phyloP scores from a whole-genome alignment of 2,329 filamentous ascomycete species.

The Diaporthe ilicicola region DNA sequence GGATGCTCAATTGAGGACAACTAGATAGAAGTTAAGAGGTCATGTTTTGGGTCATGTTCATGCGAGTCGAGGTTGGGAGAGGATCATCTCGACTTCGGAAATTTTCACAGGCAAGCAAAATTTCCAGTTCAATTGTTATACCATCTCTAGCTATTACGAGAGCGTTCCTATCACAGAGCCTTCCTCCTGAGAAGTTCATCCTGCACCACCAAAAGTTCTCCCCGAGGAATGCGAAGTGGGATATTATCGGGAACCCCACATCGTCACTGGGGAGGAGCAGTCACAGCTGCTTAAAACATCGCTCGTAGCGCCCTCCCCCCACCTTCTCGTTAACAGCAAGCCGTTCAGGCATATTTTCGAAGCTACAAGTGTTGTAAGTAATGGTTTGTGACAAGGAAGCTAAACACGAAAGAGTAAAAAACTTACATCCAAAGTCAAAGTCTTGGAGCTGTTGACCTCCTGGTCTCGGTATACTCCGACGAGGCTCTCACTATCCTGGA shows the following conservation, averaged over 20 bases:
- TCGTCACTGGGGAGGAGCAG: background rate
- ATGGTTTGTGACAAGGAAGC: slow-evolving; percentile 18
- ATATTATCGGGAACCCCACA: background rate
- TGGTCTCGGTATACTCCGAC: slow-evolving; percentile 97
- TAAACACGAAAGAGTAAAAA: background rate
- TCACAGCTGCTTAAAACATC: background rate
- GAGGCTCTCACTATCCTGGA: slow-evolving; percentile 94
- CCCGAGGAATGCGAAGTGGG: background rate
- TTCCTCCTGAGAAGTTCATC: background rate
- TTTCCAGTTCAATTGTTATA: background rate
- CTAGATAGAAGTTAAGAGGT: no score
- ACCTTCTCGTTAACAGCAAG: background rate
- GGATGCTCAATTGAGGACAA: no score
- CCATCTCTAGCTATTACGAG: background rate
- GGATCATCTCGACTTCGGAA: background rate
- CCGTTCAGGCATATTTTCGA: slow-evolving; percentile 27
- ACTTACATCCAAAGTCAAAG: slow-evolving; percentile 94
- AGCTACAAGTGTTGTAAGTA: slow-evolving; percentile 20
- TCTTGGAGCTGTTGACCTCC: slow-evolving; percentile 88
- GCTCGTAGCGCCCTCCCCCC: no score
- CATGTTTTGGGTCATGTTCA: background rate
- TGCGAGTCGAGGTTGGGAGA: background rate
- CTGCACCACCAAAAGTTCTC: background rate
- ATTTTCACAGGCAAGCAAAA: background rate
- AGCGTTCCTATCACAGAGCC: background rate